Evolutionary conservation across 805 yeast species (phyloP), one percentile per base, ranked within the genome.

Genomic region (Pichia nakasei): DNA sequence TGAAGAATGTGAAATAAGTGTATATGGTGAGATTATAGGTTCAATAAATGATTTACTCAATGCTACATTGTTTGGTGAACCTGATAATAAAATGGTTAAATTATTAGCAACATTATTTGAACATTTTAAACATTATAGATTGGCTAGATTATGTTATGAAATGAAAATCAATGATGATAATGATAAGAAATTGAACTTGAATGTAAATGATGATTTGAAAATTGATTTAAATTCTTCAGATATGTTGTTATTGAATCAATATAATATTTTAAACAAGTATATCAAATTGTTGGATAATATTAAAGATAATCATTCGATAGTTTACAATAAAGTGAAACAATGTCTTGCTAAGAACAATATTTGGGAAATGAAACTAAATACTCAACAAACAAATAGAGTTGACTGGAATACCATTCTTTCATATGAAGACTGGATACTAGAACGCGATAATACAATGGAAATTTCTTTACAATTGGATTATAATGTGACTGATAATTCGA

Each of bases 41-140:
- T 42, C 72, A 0, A 55, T 83, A 21, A 83, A 78, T 42, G 91
- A 85, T 56, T 63, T 88, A 46, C 63, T 77, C 4, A 76, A 76
- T 20, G 78, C 91, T 1, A 63, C 85, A 17, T 68, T 76, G 31
- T 82, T 82, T 57, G 77, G 78, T 20, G 86, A 80, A 44, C 83
- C 80, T 0, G 95, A 85, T 54, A 68, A 72, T 12, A 62, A 69
- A 5, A 65, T 82, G 1, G 67, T 80, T 5, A 64, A 69, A 5
- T 56, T 77, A 0, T 57, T 84, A 24, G 66, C 70, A 19, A 72
- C 75, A 19, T 59, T 83, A 2, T 79, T 78, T 48, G 48, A 63
- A 8, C 72, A 70, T 52, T 69, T 82, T 41, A 70, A 68, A 5
- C 66, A 71, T 24, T 57, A 61, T 9, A 67, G 76, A 45, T 59